Base-by-base conservation (phyloP, 345 rosid genomes). In the Brassica juncea region DNA sequence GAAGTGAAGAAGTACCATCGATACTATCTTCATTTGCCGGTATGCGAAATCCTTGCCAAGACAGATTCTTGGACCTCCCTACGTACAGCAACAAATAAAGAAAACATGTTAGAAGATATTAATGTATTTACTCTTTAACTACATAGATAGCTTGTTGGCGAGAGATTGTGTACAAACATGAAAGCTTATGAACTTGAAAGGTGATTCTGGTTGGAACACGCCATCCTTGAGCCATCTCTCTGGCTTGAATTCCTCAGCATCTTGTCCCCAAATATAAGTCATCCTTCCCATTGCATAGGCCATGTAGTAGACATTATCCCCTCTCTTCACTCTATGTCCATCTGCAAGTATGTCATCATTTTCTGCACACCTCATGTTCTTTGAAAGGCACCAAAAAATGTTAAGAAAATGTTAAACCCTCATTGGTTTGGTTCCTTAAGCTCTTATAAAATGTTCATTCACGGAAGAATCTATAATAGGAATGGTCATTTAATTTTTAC, bases 1-100 rank as follows among this genome's bases (percentile, higher is more conserved):
- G 82, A 78, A 88, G 4, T 80, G 86, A 55, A 92, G 86, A 55
- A 92, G 88, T 1, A 86, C 89, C 19, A 80, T 83, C 1, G 92
- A 77, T 2, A 84, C 57, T 64, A 94, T 94, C 89, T 92, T 92
- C 97, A 94, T 90, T 76, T 92, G 92, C 47, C 88, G 49, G 77
- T 82, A 88, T 27, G 97, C 94, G 0, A 91, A 92, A 62, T 89
- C 92, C 62, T 88, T 94, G 4, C 94, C 92, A 0, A 91, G 82
- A 68, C 97, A 91, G 44, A 89, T 87, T 42, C 94, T 83, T 44
- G 97, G 94, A 70, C 97, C 98, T 34, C 89, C 97, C 98, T 94
- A 85, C 34, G 78, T 27, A 66, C 55, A 74, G 7, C n/a, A 2
- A n/a, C 32, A 55, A 71, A 19, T 8, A 64, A 31, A n/a, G 12